Base-by-base conservation (phyloP, 768 basidiomycete species). In the Mycena filopes region DNA sequence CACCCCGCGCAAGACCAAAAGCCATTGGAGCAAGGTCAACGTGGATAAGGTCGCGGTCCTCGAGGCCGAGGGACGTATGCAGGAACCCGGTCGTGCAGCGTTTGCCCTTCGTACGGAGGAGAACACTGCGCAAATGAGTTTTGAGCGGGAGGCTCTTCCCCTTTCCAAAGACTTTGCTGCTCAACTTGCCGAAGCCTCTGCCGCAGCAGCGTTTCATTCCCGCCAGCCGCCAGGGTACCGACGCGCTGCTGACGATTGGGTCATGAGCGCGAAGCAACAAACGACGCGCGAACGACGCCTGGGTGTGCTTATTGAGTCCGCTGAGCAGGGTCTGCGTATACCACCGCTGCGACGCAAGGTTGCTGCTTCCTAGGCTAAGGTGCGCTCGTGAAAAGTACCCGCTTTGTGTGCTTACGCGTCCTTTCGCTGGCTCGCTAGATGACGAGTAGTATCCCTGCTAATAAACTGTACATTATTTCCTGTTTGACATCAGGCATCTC, bases 11-110 rank as follows among this genome's bases (percentile, higher is more conserved):
- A 59, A 56, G 21, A 40, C 49, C 43, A 65, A 55, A 38, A 65
- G 64, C 36, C 64, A 60, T 36, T 65, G 64, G 64, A 65, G 64
- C 41, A 53, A 54, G 23, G 58, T 60, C 51, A 65, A 65, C 31
- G 56, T 65, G n/a, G 56, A 41, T 10, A 60, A 65, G 21, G 42
- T 60, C 43, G 50, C 57, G 8, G 31, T 21, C 4, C 64, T 65
- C 31, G 64, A 65, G 28, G 40, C 51, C 8, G 64, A 33, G 10
- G 51, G 64, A 25, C 56, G 64, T 7, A 65, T 65, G 45, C 57
- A 65, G 28, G 58, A 55, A 7, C 50, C 64, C 8, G 64, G 64
- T 2, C 49, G 51, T n/a, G 64, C 64, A 13, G 64, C 64, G 12
- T 65, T 65, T 49, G 58, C 64, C 12, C 64, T 41, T 23, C 49